Evolutionary conservation across 306 rosid genomes (phyloP), one percentile per base, ranked within the genome.

Genomic region (Calophaca sinica): DNA sequence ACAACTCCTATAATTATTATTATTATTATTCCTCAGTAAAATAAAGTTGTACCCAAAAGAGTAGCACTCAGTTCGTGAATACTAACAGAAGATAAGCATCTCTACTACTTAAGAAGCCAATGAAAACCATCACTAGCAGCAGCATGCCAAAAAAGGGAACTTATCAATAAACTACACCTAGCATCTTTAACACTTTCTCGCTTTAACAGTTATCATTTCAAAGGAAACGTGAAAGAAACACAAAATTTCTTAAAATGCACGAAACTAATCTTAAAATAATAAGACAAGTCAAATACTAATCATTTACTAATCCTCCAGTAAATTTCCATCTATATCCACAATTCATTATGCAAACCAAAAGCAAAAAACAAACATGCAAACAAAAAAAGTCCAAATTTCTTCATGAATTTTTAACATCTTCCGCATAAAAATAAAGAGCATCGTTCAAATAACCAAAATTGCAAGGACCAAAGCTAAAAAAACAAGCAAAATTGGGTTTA

Each of bases 341-440:
- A 46, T 6, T 55, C 15, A 55, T 7, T 10, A 14, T 45, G 0
- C 7, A 70, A 52, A 33, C 38, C 0, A 12, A 29, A 12, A 60
- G 5, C 53, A 42, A 64, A 8, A 64, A 15, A 28, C 2, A 32
- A 33, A 68, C 5, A 5, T 10, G 46, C 58, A 38, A 12, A 32
- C 36, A 28, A 41, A 58, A 20, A 42, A 9, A 0, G n/a, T n/a
- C 13, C 7, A 55, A 66, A 33, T 15, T 36, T 46, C 35, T 31
- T 26, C 3, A 70, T 53, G 42, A 81, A 46, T 45, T 32, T 3
- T 28, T 42, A 5, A 6, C n/a, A 70, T 15, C 26, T 49, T 58
- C 35, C 44, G 10, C n/a, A 64, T 71, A 13, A 51, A 13, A 66
- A 52, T 68, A 68, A 49, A 33, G 36, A 63, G 74, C 51, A 54